A percentile compares a stretch with the other conserved stretches of the same genome.
These are phyloP conservation scores for Candida argentea DNA, from an alignment of 805 yeast species.

Conservation along the genomic window DNA sequence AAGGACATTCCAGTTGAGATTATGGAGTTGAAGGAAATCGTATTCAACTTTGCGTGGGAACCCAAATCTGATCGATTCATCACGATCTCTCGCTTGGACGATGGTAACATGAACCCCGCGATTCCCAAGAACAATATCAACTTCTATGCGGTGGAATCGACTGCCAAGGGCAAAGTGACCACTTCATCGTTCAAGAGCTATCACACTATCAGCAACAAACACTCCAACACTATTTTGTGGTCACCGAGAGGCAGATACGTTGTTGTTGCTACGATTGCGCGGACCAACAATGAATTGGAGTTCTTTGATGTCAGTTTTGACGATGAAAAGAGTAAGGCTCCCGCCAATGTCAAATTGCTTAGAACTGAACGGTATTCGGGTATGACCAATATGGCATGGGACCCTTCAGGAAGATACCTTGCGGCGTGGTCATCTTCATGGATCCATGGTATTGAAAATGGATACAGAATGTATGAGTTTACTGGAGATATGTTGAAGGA, in stretches of 20 bases:
- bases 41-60: conserved; percentile 90
- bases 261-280: conserved; percentile 37
- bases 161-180: conserved; percentile 40
- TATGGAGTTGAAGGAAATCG: conserved; percentile 84
- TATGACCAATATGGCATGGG: conserved; percentile 84
- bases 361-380: conserved; percentile 61
- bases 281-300: conserved; percentile 56
- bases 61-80: conserved; percentile 85
- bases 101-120: conserved; percentile 50
- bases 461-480: conserved; percentile 79
- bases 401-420: conserved; percentile 87
- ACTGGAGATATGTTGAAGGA: conserved; percentile 70
- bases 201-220: conserved; percentile 49
- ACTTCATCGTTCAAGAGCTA: conserved; percentile 47
- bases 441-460: conserved; percentile 81
- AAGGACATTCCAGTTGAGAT: conserved; percentile 92
- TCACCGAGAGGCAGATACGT: conserved; percentile 91
- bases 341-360: conserved; percentile 39
- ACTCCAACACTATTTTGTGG: conserved; percentile 69
- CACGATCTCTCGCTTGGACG: conserved; percentile 56
- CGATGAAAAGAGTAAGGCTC: conserved; percentile 49
- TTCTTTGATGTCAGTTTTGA: conserved; percentile 82
- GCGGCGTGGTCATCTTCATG: conserved; percentile 82
- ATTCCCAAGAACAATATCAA: conserved; percentile 56
- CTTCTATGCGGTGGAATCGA: conserved; percentile 73